Conservation (phyloP, 208 protist species). For the Leishmania guyanensis region DNA sequence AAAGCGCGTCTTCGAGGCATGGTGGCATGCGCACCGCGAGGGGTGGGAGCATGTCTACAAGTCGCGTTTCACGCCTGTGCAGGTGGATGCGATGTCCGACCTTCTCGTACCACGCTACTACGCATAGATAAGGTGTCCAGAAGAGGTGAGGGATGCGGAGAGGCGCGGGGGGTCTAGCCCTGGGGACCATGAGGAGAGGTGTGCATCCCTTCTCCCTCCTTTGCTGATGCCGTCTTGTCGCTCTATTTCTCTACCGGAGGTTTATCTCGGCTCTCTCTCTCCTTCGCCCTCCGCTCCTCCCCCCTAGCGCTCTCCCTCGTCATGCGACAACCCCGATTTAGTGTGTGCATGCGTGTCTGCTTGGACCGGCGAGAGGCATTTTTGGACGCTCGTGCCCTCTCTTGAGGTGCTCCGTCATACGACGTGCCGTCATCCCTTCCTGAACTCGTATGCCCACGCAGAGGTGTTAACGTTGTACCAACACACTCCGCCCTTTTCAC, state of each 20-base stretch:
- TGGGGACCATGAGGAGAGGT: background rate
- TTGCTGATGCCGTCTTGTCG: background rate
- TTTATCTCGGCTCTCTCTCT: background rate
- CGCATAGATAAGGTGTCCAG: constrained; percentile 34
- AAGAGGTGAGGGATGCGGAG: background rate
- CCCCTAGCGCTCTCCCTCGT: background rate
- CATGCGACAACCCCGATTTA: background rate
- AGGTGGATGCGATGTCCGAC: constrained; percentile 55
- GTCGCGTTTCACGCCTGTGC: constrained; percentile 49
- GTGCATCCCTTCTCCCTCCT: background rate
- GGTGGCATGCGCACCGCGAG: constrained; percentile 80
- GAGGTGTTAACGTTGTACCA: background rate
- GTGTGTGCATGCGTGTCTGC: background rate
- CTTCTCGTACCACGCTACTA: constrained; percentile 62
- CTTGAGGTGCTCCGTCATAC: background rate
- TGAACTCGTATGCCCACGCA: background rate
- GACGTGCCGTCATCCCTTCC: background rate
- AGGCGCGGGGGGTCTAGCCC: background rate
- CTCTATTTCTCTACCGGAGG: background rate
- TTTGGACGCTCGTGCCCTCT: background rate
- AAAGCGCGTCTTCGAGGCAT: constrained; percentile 65
- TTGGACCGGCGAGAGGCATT: background rate
- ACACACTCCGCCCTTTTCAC: background rate
- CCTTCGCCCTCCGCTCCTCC: background rate
- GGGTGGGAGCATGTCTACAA: constrained; percentile 73